Conservation (phyloP, 73 alveolate species). For the Tetrahymena malaccensis region DNA sequence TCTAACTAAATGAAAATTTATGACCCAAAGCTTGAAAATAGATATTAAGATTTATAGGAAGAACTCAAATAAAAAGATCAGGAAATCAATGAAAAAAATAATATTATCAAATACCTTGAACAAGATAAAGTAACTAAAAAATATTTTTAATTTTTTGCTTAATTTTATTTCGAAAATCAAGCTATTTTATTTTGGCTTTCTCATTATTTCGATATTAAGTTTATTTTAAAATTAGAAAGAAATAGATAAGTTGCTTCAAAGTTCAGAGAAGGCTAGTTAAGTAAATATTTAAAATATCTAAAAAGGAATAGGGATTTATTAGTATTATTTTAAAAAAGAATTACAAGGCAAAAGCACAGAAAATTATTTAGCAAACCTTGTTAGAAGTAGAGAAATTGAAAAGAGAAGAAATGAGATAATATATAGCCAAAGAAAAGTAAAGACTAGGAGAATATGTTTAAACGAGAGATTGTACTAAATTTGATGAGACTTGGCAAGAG, state of each 20-base stretch:
- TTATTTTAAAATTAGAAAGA: background rate
- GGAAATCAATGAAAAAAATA: background rate
- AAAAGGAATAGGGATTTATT: background rate
- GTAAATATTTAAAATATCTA: background rate
- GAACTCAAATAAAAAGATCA: background rate
- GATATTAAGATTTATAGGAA: background rate
- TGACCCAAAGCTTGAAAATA: background rate
- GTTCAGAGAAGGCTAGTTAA: background rate
- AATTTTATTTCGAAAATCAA: too few species aligned
- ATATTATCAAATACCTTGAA: background rate
- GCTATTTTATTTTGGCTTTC: too few species aligned
- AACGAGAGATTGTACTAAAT: conserved; percentile 46
- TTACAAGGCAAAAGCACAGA: background rate
- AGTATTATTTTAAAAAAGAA: background rate
- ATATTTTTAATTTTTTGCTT: too few species aligned
- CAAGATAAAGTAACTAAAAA: background rate
- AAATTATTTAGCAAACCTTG: background rate
- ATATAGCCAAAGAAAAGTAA: conserved; percentile 60
- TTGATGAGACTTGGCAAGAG: conserved; percentile 88
- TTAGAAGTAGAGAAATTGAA: conserved; percentile 50
- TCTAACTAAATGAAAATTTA: background rate
- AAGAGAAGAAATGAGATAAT: conserved; percentile 61
- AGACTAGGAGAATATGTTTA: conserved; percentile 63
- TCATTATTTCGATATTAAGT: too few species aligned
- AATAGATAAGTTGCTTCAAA: background rate